Base-by-base conservation (phyloP, 2,329 filamentous ascomycete species). In the Zelopaecilomyces penicillatus region DNA sequence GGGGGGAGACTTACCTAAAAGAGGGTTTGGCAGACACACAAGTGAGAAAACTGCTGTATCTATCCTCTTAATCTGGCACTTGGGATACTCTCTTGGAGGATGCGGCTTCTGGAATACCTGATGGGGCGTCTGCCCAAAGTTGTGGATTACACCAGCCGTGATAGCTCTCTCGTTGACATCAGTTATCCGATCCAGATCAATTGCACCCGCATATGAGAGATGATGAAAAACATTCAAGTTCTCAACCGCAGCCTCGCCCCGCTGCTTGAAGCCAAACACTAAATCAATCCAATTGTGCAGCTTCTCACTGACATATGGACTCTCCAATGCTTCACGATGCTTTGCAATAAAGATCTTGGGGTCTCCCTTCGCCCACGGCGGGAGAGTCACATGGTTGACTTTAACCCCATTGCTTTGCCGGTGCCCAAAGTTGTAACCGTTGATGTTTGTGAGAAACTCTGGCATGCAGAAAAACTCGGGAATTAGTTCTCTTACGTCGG, bases 401-500 rank as follows among this genome's bases (percentile, higher is more conserved):
- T 77, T 77, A 27, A 83, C 82, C 2, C 80, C 86, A 45, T 81
- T 83, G 41, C 87, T 89, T 62, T 97, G 90, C 26, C 87, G 80
- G 34, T 81, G 71, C 5, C 94, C 94, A 65, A 98, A 97, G 54
- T 97, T 89, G 65, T 95, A 98, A 4, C 81, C 80, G 57, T 98
- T 98, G 51, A 88, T 78, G 57, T 98, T 98, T n/a, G 81, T 83
- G 11, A 98, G 69, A 52, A 98, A 97, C 52, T 97, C 93, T 0
- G 93, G 90, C 1, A 98, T 74, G 55, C 91, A 98, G 68, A 95
- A 98, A 65, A 98, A 98, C 58, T 98, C 93, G 0, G 93, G 93
- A 12, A 89, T 97, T 27, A 98, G 72, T 62, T 98, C 93, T 52
- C 93, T 78, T 3, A 98, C 90, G 63, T 98, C 93, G 0, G 87